Evolutionary conservation across 1,284 basidiomycete genomes (phyloP), one percentile per base, ranked within the genome.

Genomic region (Puccinia sorghi): DNA sequence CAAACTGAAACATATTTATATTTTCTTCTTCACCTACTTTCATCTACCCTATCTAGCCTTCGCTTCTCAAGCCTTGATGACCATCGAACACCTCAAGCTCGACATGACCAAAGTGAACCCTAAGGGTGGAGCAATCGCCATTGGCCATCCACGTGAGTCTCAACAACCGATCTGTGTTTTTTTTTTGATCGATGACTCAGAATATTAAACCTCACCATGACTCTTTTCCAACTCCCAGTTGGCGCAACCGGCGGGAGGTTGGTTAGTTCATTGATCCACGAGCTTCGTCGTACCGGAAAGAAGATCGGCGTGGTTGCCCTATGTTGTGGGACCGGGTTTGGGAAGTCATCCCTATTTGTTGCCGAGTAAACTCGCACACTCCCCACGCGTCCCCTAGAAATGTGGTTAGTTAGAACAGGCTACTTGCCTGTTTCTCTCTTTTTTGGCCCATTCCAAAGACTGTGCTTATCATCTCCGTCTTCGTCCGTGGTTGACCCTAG

Each of bases 51-150:
- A 8, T 32, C 4, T 43, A 81, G 83, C 83, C 32, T 84, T 84
- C 70, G 83, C 83, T 12, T 83, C 82, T 39, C 83, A 84, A 74
- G 80, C 81, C 50, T 77, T 84, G 22, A 83, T 83, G 83, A 67
- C 74, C 17, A 78, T 78, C 15, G 67, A 83, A 82, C 56, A 81
- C 56, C 81, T 84, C 76, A 80, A 81, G 39, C 76, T 84, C 37
- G 80, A 81, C 25, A 75, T 71, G 8, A 67, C 66, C 20, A 82
- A 82, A 73, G 83, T 84, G 25, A 84, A 84, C 79, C 82, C 81
- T 20, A 84, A 84, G 72, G 83, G 83, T n/a, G 83, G 83, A 25
- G 83, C 83, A 13, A 84, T 84, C 50, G 83, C 83, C 12, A 77
- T 84, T 25, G 83, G 83, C 20, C 83, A 84, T 72, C 83, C 83